phyloP scores from a whole-genome alignment of 306 rosid species.

The Fragaria ananassa region DNA sequence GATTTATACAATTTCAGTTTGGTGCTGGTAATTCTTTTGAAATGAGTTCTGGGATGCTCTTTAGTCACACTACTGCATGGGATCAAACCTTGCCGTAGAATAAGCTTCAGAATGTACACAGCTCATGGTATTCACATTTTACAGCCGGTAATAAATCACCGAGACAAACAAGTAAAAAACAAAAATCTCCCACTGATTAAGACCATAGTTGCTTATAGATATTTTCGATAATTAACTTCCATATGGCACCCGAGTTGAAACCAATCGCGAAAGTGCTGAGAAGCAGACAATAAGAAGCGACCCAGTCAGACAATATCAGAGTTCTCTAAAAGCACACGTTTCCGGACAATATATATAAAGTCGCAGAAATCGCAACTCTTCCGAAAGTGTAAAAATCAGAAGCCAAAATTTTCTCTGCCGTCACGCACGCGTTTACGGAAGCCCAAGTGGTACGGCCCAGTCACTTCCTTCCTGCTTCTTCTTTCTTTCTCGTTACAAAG shows the following conservation, averaged over 20 bases:
- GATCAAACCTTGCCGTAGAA: no score
- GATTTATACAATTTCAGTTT: no score
- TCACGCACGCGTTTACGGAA: constrained; percentile 8
- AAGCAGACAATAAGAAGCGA: background rate
- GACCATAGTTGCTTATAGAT: background rate
- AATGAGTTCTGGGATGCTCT: no score
- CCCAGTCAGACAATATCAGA: background rate
- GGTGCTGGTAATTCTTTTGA: no score
- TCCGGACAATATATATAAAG: background rate
- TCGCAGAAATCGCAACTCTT: no score
- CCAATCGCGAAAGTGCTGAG: background rate
- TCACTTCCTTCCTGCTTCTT: background rate
- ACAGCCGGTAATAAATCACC: background rate
- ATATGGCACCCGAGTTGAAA: background rate
- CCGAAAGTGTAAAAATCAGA: background rate
- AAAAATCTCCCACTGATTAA: background rate
- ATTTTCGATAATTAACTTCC: background rate
- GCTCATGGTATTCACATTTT: no score
- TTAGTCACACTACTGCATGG: no score
- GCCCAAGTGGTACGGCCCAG: background rate
- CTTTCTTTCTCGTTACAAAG: background rate
- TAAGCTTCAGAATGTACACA: no score
- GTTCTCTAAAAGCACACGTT: background rate
- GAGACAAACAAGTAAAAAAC: background rate
- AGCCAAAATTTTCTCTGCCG: background rate